Evolutionary conservation across 768 basidiomycete species (phyloP), one percentile per base, ranked within the genome.

Genomic region (Glaciozyma martinii): DNA sequence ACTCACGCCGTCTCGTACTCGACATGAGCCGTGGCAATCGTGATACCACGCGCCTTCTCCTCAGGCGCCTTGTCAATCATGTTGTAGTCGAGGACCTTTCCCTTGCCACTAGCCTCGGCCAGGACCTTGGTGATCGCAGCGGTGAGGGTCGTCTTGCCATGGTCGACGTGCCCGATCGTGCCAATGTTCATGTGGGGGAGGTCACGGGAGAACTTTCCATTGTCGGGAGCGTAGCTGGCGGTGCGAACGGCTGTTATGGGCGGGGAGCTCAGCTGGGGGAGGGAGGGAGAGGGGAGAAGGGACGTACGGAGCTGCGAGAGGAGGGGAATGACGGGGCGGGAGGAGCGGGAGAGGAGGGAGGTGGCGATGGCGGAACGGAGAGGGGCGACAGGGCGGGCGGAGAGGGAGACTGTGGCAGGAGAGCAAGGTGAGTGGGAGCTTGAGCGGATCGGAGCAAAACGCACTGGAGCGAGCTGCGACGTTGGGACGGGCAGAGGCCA

Each of bases 51-150:
- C 66, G 94, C 94, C 79, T 91, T 94, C 81, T 99, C 95, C 79
- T 99, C 95, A 4, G 95, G 95, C 13, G 95, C 95, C 81, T 89
- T 97, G 87, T 99, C 95, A 73, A 99, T 99, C 78, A 91, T 85
- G 56, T 82, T 84, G 81, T 99, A 99, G 82, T 92, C 93, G 68
- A 93, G 89, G 79, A 99, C 98, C 76, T 81, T 79, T 62, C 77
- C 78, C 56, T 79, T 72, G 81, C 86, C 62, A 85, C 85, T 60
- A 53, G 79, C 77, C 70, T 84, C 80, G 32, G 95, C 80, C 61
- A 98, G 83, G 62, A 92, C 88, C 76, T 89, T 98, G 73, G 95
- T 99, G 74, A 94, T 93, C 64, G 91, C 89, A 49, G 91, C 91
- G 19, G 91, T 93, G 70, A 99, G 80, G 3, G 94, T 99, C 0